These are phyloP conservation scores for Skeletonema marinoi DNA, from an alignment of 108 stramenopile genomes.

Conservation along the genomic window DNA sequence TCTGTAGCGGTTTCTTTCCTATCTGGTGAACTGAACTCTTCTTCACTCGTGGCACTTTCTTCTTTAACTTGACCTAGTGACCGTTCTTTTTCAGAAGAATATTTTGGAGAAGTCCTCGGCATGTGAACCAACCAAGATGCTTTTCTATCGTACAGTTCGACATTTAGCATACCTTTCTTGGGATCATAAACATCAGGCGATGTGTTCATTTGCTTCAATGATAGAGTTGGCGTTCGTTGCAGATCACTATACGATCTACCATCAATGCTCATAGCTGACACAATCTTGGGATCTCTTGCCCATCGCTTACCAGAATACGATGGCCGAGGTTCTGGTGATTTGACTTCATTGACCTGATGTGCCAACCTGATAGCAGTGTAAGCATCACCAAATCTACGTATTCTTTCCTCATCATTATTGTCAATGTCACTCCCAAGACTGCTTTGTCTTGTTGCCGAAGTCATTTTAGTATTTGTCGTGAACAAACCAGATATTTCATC, in stretches of 20 bases:
- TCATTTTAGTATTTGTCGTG: conserved; percentile 26
- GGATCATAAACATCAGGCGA: conserved; percentile 7
- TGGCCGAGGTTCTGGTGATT: conserved; percentile 31
- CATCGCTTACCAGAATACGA: conserved; percentile 57
- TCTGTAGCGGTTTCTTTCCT: conserved; percentile 6
- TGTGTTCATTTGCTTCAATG: conserved; percentile 33
- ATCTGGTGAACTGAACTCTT: conserved; percentile 11
- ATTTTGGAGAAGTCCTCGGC: conserved; percentile 35
- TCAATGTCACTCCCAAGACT: conserved; percentile 1
- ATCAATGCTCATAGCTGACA: conserved; percentile 49
- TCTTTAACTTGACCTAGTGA: neutral
- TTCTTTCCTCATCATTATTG: conserved; percentile 50
- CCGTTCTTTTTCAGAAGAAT: conserved; percentile 30
- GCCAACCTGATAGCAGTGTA: conserved; percentile 75
- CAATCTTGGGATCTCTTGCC: conserved; percentile 62
- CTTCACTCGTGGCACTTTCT: neutral
- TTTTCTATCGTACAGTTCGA: conserved; percentile 47
- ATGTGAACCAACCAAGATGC: conserved; percentile 78
- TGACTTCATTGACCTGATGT: conserved; percentile 24
- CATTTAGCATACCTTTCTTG: conserved; percentile 12
- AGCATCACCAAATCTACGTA: conserved; percentile 77
- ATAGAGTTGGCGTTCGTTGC: conserved; percentile 56
- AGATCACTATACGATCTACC: conserved; percentile 57
- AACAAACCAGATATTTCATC: conserved; percentile 41
- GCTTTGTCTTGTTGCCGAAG: conserved; percentile 10